Base-by-base conservation (phyloP, 2,329 filamentous ascomycete species). In the Talaromyces pinophilus region DNA sequence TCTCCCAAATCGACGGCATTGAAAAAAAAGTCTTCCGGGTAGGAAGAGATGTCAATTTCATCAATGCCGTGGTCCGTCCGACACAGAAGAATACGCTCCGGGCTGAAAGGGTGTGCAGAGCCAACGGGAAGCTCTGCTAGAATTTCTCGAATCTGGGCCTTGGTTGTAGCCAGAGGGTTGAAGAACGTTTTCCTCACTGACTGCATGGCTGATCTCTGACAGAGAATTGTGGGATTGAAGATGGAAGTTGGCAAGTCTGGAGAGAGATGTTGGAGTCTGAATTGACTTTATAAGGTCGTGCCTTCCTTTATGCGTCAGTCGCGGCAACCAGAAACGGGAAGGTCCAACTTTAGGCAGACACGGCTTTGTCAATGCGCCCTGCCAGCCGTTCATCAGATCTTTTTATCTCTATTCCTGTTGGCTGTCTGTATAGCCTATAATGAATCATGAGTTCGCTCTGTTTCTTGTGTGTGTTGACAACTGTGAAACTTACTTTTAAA, bases 1-100 rank as follows among this genome's bases (percentile, higher is more conserved):
- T 66, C 64, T 17, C 60, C 64, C 48, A 66, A 63, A 63, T 66
- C 64, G 38, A 66, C 64, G n/a, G 57, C 64, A 42, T 66, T 63
- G 50, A 65, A 60, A 25, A 65, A 65, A 25, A 61, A 65, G 63
- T 61, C 63, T 55, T 54, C 63, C 17, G 63, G 44, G 50, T 61
- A 61, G 46, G 44, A 61, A 35, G 63, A 65, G 15, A 61, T 59
- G 28, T 65, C 63, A 5, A 65, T 61, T 46, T 61, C 63, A 61
- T 55, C 35, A 35, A 65, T 61, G 7, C 63, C 63, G 10, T 6
- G 19, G 28, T 65, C 57, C 48, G 57, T 65, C 57, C 57, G 63
- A 61, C 63, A 65, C 48, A 61, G 48, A 46, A 65, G 57, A 65
- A 61, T 28, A 30, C 44, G 35, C 44, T 65, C 63, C 17, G 57